Base-by-base conservation (phyloP, 305 asterid species). In the Fraxinus xanthoxyloides region DNA sequence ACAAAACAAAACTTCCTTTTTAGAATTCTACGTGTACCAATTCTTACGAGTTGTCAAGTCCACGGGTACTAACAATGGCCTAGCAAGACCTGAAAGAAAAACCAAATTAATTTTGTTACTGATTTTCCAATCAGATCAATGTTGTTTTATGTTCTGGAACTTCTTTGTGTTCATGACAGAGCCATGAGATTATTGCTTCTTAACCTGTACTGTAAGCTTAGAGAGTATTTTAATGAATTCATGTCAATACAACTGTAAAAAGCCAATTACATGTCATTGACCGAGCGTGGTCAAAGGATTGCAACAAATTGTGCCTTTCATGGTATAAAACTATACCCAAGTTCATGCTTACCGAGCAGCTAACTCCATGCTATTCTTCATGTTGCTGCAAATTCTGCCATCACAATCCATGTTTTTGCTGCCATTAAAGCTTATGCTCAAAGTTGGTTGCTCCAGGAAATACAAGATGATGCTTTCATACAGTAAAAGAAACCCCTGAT, bases 321-420 rank as follows among this genome's bases (percentile, higher is more conserved):
- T 19, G 26, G 19, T 51, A 23, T 15, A 61, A 77, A 70, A 35
- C 21, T 81, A 59, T 21, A 81, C 69, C 65, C 28, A 34, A 59
- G 74, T 73, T 51, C 79, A 40, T 35, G 35, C 90, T 86, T 84
- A 93, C 97, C 97, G 86, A 85, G 91, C 90, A 81, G 92, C 87
- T 78, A 90, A 78, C 32, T 75, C 82, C 87, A 92, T 81, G 84
- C 85, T 84, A 85, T 83, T 90, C 72, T 40, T 82, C 83, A 85
- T 40, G 75, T 61, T 82, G 21, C 59, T 43, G 79, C 82, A 78
- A 77, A 82, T 89, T 85, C 89, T 78, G 76, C 78, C 82, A 56
- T 80, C 88, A 72, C 48, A 35, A 82, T 83, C 86, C 21, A 79
- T 38, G 82, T 48, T 78, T 79, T 79, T 85, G 73, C 85, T 86